These are phyloP conservation scores for Aspergillus sclerotialis DNA, from an alignment of 2,329 filamentous ascomycete genomes.

Conservation along the genomic window DNA sequence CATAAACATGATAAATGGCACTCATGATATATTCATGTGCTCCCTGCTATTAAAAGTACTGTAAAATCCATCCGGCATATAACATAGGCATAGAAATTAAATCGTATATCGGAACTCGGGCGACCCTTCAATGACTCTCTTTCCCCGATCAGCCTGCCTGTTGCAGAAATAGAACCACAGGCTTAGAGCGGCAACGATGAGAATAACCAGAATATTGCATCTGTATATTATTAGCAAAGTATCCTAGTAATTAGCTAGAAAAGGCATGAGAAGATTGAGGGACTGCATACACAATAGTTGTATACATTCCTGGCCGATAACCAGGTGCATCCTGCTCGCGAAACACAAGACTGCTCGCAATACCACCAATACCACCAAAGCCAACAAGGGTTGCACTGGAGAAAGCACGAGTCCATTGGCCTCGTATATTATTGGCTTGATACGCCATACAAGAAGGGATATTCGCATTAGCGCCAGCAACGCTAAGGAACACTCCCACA, in stretches of 20 bases:
- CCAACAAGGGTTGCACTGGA: conserved; percentile 69
- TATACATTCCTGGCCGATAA: conserved; percentile 28
- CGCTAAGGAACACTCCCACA: conserved; percentile 67
- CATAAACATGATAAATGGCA: too few species aligned
- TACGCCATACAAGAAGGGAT: conserved; percentile 69
- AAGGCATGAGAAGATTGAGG: background rate
- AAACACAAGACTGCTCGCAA: conserved; percentile 70
- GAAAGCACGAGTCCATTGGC: conserved; percentile 81
- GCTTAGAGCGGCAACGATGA: conserved; percentile 21
- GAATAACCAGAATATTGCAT: conserved; percentile 26
- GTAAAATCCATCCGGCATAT: too few species aligned
- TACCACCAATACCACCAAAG: conserved; percentile 71
- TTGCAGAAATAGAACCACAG: conserved; percentile 28
- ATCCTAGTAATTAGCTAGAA: background rate
- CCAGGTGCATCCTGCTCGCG: conserved; percentile 34
- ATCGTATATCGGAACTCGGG: conserved; percentile 33
- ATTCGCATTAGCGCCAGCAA: conserved; percentile 70
- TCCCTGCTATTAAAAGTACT: too few species aligned
- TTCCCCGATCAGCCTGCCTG: conserved; percentile 25
- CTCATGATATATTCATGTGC: too few species aligned
- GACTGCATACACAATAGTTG: conserved; percentile 22
- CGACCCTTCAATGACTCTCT: conserved; percentile 28
- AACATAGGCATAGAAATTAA: too few species aligned
- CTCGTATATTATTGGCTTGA: conserved; percentile 81
- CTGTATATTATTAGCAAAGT: conserved; percentile 12